Evolutionary conservation across 306 rosid species (phyloP).

Genomic region (Quercus dentata): DNA sequence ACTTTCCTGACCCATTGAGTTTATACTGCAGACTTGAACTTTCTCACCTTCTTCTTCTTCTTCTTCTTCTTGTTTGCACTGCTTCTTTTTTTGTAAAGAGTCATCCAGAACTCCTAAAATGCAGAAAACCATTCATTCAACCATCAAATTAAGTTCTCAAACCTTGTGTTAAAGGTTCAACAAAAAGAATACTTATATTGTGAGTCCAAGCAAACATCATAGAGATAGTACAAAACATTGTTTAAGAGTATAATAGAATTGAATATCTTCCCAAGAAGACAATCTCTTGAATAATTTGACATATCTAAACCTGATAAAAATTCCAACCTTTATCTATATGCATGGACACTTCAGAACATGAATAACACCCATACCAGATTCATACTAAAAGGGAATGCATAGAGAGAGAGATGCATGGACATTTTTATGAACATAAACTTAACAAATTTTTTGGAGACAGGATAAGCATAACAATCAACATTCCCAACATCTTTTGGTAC

Average conservation of each 20-base stretch:
- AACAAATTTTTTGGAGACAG: not conserved
- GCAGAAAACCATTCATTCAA: not conserved
- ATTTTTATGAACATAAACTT: not conserved
- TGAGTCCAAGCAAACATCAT: not conserved
- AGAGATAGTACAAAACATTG: not conserved
- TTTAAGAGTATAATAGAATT: not conserved
- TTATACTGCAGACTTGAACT: not conserved
- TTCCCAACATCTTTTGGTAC: not conserved
- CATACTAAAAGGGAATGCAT: not conserved
- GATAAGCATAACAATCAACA: not conserved
- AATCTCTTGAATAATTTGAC: not conserved
- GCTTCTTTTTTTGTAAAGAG: conserved; percentile 20
- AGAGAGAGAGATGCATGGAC: not conserved
- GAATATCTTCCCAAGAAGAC: not conserved
- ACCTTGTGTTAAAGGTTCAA: not conserved
- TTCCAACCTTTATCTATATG: not conserved
- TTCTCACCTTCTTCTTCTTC: conserved; percentile 28
- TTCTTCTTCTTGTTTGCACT: conserved; percentile 10
- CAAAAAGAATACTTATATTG: too few species aligned
- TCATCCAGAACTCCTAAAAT: conserved; percentile 7
- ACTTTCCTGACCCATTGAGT: too few species aligned
- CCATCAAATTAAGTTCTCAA: not conserved
- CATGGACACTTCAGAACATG: not conserved
- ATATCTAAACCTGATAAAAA: not conserved
- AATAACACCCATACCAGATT: not conserved